Evolutionary conservation across 2,329 filamentous ascomycete species (phyloP), one percentile per base, ranked within the genome.

Genomic region (Pseudogymnoascus sp.): DNA sequence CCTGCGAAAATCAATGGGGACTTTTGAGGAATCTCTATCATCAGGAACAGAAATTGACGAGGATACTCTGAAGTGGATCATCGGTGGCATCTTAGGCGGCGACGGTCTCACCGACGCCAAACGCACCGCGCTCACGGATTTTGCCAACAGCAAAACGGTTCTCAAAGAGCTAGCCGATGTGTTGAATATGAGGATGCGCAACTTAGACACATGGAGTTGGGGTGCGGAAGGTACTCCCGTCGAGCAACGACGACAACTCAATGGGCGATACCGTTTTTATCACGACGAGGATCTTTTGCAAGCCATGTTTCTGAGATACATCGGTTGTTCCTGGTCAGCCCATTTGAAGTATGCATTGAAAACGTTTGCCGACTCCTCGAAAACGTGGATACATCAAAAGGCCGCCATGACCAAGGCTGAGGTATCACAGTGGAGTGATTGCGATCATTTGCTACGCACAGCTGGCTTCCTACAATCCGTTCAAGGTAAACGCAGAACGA

Each of bases 241-340:
- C 1, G 75, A 81, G 54, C 79, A 80, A 75, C 77, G 81, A 37
- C 77, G 80, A 6, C 79, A 83, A 61, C 69, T 85, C 37, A 84
- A 83, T 67, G 81, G 81, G 2, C 81, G 82, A 65, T 86, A 86
- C 69, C 77, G 83, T 1, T 80, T 85, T 26, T 84, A 79, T 68
- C 83, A 84, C 76, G 81, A 85, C 60, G 81, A 83, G 67, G 83
- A 86, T 65, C 74, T 83, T 31, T 76, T 83, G 3, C 79, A 84
- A 65, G 77, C 79, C 1, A 76, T 85, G 14, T 74, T 85, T 10
- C 70, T 84, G 2, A 80, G 84, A 16, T 82, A 79, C 65, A 75
- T 85, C 39, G 82, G 82, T 2, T 71, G 79, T 3, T 76, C 75
- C 61, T 84, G 81, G 78, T 76, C 78, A 2, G 76, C 80, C 4